These are phyloP conservation scores for Pseudohalonectria lignicola DNA, from an alignment of 2,329 filamentous ascomycete genomes.

Conservation along the genomic window DNA sequence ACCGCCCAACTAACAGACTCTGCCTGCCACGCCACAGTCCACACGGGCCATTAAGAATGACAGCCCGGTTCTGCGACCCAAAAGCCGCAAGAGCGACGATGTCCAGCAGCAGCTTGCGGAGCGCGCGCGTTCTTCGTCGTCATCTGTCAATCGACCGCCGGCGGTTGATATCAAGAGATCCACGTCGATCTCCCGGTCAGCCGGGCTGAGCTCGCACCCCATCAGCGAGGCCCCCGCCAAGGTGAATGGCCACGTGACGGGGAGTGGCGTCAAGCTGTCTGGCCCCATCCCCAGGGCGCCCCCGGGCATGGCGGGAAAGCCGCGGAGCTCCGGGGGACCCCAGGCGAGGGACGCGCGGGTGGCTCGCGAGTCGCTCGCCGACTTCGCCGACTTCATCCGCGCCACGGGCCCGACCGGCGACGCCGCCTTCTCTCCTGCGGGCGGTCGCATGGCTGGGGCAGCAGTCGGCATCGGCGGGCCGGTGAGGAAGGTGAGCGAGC, in stretches of 20 bases:
- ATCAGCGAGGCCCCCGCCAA: constrained; percentile 14
- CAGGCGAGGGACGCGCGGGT: constrained; percentile 63
- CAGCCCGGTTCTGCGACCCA: constrained; percentile 29
- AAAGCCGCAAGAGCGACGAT: constrained; percentile 36
- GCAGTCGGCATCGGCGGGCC: constrained; percentile 8
- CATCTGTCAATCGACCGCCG: constrained; percentile 22
- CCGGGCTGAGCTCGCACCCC: constrained; percentile 25
- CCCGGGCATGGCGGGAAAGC: constrained; percentile 18
- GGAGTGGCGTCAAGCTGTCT: constrained; percentile 10
- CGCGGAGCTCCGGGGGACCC: constrained; percentile 16
- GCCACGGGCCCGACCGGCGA: constrained; percentile 62
- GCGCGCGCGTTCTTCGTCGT: constrained; percentile 37
- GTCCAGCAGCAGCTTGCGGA: constrained; percentile 16
- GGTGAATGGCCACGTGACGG: neutral
- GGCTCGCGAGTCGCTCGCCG: constrained; percentile 59
- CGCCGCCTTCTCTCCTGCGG: constrained; percentile 9
- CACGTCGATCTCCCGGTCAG: constrained; percentile 19
- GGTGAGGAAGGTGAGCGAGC: too few species aligned
- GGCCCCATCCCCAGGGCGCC: constrained; percentile 19
- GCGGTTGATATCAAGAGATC: constrained; percentile 22
- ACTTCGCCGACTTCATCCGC: constrained; percentile 84
- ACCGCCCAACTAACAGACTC: too few species aligned
- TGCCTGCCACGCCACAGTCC: too few species aligned
- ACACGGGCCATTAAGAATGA: constrained; percentile 25
- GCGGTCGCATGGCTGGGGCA: constrained; percentile 2